Evolutionary conservation across 331 rosid species (phyloP).

Genomic region (Quercus phellos): DNA sequence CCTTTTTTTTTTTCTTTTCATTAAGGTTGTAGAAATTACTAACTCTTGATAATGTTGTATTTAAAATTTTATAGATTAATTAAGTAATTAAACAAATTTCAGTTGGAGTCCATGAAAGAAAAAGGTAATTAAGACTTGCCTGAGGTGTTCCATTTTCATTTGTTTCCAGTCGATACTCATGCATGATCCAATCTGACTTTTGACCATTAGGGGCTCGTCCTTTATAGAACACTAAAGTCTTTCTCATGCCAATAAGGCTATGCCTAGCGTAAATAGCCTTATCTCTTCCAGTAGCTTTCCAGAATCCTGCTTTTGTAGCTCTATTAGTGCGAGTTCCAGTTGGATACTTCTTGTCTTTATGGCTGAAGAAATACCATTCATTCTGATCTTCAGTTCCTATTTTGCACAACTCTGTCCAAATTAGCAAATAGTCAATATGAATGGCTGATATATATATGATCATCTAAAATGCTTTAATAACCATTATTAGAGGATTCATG

Average conservation of each 20-base stretch:
- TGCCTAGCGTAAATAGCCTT: constrained; percentile 46
- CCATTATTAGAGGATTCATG: neutral
- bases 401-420: constrained; percentile 46
- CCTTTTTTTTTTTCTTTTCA: too few relatives aligned
- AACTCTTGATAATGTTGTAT: too few relatives aligned
- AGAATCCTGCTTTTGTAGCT: constrained; percentile 74
- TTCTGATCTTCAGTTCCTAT: constrained; percentile 48
- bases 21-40: too few relatives aligned
- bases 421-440: neutral
- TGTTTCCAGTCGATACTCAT: constrained; percentile 55
- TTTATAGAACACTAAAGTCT: constrained; percentile 58
- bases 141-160: constrained; percentile 53
- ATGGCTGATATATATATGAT: too few relatives aligned
- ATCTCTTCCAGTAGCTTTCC: constrained; percentile 78
- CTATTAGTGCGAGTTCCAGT: constrained; percentile 65
- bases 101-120: too few relatives aligned
- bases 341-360: constrained; percentile 70
- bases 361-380: constrained; percentile 74
- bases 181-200: constrained; percentile 73
- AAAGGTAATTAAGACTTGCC: constrained; percentile 12
- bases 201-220: constrained; percentile 74
- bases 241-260: constrained; percentile 54
- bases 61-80: neutral
- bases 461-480: neutral
- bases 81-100: neutral